Percentiles rank a stretch among this genome's conserved stretches.
phyloP scores from a whole-genome alignment of 2,329 filamentous ascomycete genomes.

The Pleoardoris graminearum region DNA sequence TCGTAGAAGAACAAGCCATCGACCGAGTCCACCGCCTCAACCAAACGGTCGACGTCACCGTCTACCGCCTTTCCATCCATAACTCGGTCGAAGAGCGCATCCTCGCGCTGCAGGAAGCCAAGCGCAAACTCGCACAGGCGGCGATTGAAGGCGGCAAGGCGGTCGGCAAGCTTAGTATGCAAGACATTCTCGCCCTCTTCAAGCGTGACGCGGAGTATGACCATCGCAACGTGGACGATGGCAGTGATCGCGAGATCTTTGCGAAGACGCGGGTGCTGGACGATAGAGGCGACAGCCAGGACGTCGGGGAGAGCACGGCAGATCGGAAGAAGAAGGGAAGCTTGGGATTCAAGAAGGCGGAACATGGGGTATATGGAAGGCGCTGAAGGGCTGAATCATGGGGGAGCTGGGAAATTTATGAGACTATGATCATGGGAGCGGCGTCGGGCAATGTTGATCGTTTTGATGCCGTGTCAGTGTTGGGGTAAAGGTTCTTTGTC shows the following conservation, averaged over 20 bases:
- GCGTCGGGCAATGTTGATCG: background rate
- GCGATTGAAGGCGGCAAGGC: slow-evolving; percentile 84
- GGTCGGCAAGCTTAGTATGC: slow-evolving; percentile 82
- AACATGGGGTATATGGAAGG: slow-evolving; percentile 50
- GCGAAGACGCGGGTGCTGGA: slow-evolving; percentile 39
- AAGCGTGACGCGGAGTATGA: slow-evolving; percentile 65
- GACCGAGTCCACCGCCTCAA: slow-evolving; percentile 98
- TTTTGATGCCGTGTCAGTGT: background rate
- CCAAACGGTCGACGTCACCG: slow-evolving; percentile 89
- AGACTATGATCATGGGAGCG: background rate
- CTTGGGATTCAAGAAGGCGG: slow-evolving; percentile 33
- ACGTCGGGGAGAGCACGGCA: slow-evolving; percentile 20
- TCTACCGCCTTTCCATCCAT: slow-evolving; percentile 90
- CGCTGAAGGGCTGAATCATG: slow-evolving; percentile 27
- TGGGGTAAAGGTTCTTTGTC: background rate
- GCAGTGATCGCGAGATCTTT: slow-evolving; percentile 39
- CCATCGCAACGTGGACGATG: slow-evolving; percentile 48
- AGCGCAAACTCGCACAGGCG: slow-evolving; percentile 85
- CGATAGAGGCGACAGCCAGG: background rate
- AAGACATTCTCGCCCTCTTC: slow-evolving; percentile 92
- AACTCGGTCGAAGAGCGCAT: slow-evolving; percentile 92
- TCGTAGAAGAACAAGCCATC: slow-evolving; percentile 98
- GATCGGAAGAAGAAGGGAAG: slow-evolving; percentile 36
- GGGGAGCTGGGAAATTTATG: background rate
- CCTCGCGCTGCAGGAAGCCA: slow-evolving; percentile 90